Evolutionary conservation across 2,329 filamentous ascomycete species (phyloP).

Genomic region (Epicoccum nigrum): DNA sequence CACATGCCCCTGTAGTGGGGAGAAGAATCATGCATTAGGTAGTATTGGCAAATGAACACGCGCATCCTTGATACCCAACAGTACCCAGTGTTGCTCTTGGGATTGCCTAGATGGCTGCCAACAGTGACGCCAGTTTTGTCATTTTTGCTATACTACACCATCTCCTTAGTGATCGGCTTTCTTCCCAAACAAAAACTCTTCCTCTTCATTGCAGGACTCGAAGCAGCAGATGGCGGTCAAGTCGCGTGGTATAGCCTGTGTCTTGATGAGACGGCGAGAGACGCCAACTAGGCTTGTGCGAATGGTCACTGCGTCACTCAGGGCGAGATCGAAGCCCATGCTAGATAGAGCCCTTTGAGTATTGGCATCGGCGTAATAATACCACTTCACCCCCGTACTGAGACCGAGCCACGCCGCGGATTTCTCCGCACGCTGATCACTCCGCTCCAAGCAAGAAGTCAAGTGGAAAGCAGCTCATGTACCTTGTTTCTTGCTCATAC

Average conservation of each 20-base stretch:
- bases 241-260: constrained; percentile 7
- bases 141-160: too few relatives aligned
- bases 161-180: too few relatives aligned
- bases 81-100: background rate
- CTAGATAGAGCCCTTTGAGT: background rate
- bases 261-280: constrained; percentile 5
- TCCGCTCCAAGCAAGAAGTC: background rate
- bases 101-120: constrained; percentile 1
- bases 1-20: too few relatives aligned
- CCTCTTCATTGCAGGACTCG: background rate
- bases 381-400: background rate
- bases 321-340: background rate
- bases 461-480: background rate
- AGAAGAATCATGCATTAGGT: background rate
- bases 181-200: too few relatives aligned
- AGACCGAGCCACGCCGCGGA: background rate
- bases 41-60: background rate
- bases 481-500: background rate
- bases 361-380: background rate
- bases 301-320: constrained; percentile 7
- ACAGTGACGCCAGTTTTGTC: background rate
- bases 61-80: constrained; percentile 4
- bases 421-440: constrained; percentile 6
- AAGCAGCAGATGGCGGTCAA: background rate
- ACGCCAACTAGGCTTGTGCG: background rate